Base-by-base conservation (phyloP, 306 rosid genomes). In the Rosa multiflora region DNA sequence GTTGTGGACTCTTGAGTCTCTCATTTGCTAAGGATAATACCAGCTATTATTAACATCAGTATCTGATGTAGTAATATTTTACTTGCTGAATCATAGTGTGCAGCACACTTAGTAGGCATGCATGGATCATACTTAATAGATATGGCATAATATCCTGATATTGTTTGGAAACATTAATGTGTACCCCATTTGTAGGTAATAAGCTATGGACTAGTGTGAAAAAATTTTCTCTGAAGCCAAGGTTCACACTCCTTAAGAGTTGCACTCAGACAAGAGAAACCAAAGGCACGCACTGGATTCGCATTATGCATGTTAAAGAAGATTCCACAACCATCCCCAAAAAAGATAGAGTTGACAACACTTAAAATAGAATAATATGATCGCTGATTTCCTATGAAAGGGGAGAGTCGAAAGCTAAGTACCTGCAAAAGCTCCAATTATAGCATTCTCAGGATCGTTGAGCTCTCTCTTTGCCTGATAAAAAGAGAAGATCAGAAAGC, bases 401-500 rank as follows among this genome's bases (percentile, higher is more conserved):
- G 1, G 46, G 37, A 56, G 13, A 73, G 72, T 48, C 35, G 10
- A 72, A 53, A 21, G 80, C 20, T 43, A 76, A 52, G 61, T 86
- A 94, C 99, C 99, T 70, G 99, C 92, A 88, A 94, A 94, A 85
- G 99, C 97, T 70, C 99, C 97, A 74, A 94, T 89, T 63, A 94
- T 26, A 35, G 99, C 99, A 86, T 92, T 94, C 81, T 94, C 99
- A 4, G 99, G 93, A 84, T 89, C 97, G 42, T 89, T 89, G 78
- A 92, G 83, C 75, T 94, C 90, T 86, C 97, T 85, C 79, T 82
- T 84, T 42, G 95, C 97, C 99, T 92, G 85, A 67, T 78, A 82
- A 85, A 78, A 72, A 26, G 77, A 82, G 78, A 78, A 78, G 80
- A 70, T 74, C 53, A 77, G 51, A 74, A 67, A 82, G 70, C 64